Percentiles rank a stretch among this genome's conserved stretches.
Evolutionary conservation across 768 basidiomycete species (phyloP).

Genomic region (Rhodotorula paludigena): DNA sequence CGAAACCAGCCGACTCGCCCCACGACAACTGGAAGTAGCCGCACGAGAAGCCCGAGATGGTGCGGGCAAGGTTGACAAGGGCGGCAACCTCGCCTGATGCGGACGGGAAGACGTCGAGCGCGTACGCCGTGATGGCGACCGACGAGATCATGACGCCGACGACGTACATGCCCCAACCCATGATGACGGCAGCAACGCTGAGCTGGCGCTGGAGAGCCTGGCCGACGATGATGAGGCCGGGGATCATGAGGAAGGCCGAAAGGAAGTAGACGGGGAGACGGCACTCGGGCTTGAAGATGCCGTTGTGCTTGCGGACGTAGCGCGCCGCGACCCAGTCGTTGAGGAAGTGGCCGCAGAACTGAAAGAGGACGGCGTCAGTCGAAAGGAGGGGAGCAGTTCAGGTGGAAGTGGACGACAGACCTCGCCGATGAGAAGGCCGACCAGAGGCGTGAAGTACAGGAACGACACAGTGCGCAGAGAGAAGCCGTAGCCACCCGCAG

Average conservation of each 20-base stretch:
- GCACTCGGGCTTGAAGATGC: conserved; percentile 31
- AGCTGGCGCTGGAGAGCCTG: conserved; percentile 20
- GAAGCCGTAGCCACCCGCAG: conserved; percentile 21
- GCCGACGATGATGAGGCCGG: conserved; percentile 31
- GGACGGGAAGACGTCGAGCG: conserved; percentile 31
- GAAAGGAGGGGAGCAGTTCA: no score
- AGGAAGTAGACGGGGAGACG: conserved; percentile 29
- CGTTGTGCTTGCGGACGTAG: conserved; percentile 24
- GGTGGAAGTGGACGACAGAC: background rate
- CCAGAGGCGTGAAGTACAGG: conserved; percentile 38
- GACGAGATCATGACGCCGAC: conserved; percentile 34
- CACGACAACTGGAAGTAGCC: conserved; percentile 34
- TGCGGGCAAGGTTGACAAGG: conserved; percentile 26
- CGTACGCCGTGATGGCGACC: conserved; percentile 32
- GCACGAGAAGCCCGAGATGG: conserved; percentile 10
- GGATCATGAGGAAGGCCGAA: conserved; percentile 29
- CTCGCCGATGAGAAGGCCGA: conserved; percentile 34
- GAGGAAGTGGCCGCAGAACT: conserved; percentile 26
- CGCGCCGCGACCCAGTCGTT: conserved; percentile 27
- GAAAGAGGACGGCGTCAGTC: no score
- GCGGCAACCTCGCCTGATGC: conserved; percentile 28
- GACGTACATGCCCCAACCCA: conserved; percentile 37
- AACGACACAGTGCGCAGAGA: conserved; percentile 15
- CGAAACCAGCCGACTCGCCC: conserved; percentile 24
- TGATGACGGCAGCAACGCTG: conserved; percentile 17